Evolutionary conservation across 768 basidiomycete genomes (phyloP).

Genomic region (Gelatoporia subvermispora): DNA sequence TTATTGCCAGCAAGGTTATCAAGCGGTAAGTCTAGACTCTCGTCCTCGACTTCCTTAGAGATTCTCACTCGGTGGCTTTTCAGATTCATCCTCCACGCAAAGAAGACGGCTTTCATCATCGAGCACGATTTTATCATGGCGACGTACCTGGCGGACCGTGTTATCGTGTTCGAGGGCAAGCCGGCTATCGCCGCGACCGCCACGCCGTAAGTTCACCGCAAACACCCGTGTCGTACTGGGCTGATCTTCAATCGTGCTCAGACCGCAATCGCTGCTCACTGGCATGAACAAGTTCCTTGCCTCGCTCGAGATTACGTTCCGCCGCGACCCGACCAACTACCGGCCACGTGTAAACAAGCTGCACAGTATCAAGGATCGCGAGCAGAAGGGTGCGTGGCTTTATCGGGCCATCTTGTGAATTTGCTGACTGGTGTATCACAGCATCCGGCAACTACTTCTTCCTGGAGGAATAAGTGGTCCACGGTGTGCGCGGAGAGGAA

Average conservation of each 20-base stretch:
- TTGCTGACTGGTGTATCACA: constrained; percentile 23
- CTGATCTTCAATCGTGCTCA: constrained; percentile 25
- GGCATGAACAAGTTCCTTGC: constrained; percentile 99
- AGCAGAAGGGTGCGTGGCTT: constrained; percentile 66
- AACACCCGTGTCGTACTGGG: neutral
- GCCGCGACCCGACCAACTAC: constrained; percentile 94
- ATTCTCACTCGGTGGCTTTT: constrained; percentile 1
- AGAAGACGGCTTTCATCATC: constrained; percentile 97
- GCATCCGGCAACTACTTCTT: constrained; percentile 88
- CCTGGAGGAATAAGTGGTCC: constrained; percentile 61
- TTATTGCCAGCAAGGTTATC: constrained; percentile 96
- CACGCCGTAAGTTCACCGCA: constrained; percentile 60
- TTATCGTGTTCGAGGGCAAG: constrained; percentile 86
- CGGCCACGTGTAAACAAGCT: constrained; percentile 85
- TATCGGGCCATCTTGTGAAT: neutral
- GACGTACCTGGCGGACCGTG: constrained; percentile 96
- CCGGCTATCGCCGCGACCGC: constrained; percentile 89
- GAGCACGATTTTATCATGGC: constrained; percentile 99
- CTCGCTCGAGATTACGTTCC: constrained; percentile 95
- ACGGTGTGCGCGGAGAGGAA: neutral
- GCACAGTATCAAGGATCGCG: constrained; percentile 80
- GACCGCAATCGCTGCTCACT: constrained; percentile 89
- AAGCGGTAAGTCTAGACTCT: constrained; percentile 55
- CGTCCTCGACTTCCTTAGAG: neutral
- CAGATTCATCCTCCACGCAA: constrained; percentile 91